A percentile compares a stretch with the other conserved stretches of the same genome.
Conservation (phyloP, 2,329 filamentous ascomycete genomes). For the Bertia moriformis region DNA sequence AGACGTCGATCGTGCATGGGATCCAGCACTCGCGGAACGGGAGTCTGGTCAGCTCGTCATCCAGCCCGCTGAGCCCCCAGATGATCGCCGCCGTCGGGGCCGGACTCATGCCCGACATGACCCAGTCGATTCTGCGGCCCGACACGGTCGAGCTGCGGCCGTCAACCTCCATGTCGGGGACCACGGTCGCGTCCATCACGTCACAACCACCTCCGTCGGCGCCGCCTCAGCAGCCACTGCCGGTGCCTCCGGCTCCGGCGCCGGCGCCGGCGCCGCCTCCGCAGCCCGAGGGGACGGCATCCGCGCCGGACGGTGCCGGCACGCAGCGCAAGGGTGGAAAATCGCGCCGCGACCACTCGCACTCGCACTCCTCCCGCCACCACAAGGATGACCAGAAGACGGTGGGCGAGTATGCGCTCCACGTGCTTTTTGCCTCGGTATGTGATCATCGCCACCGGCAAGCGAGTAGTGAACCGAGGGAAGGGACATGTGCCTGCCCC, state of each 20-base stretch:
- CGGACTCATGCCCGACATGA: conserved; percentile 32
- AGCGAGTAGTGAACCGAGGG: conserved; percentile 5
- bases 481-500: background rate
- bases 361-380: conserved; percentile 61
- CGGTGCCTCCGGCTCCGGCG: conserved; percentile 18
- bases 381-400: conserved; percentile 70
- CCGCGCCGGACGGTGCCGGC: too few species aligned
- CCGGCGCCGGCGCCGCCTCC: conserved; percentile 27
- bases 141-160: conserved; percentile 23
- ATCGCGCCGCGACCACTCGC: conserved; percentile 55
- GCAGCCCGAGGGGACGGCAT: conserved; percentile 23
- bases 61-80: conserved; percentile 76
- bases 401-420: conserved; percentile 92
- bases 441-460: conserved; percentile 14
- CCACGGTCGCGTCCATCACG: conserved; percentile 15
- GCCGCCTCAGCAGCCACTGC: conserved; percentile 11
- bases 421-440: conserved; percentile 87
- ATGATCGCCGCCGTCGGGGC: conserved; percentile 59
- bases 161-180: conserved; percentile 30
- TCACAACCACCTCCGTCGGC: too few species aligned
- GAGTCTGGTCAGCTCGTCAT: conserved; percentile 65
- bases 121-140: conserved; percentile 24
- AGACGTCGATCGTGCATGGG: conserved; percentile 94
- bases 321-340: conserved; percentile 34
- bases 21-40: conserved; percentile 85